phyloP scores from a whole-genome alignment of 2,329 filamentous ascomycete species.

The Tolypocladium sp. region DNA sequence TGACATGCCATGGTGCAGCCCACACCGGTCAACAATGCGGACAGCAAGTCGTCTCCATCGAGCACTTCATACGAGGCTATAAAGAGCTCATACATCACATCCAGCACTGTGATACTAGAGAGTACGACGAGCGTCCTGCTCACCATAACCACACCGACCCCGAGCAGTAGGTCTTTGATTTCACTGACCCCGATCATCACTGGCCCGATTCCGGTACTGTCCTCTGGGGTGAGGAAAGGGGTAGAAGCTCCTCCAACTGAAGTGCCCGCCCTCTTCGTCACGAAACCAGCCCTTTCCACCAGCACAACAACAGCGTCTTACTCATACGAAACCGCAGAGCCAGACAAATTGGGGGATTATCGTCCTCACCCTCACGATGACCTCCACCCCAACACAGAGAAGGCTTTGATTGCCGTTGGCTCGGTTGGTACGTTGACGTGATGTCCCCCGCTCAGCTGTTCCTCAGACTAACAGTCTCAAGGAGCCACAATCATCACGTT shows the following conservation, averaged over 20 bases:
- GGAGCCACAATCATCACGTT: conserved; percentile 35
- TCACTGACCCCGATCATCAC: conserved; percentile 1
- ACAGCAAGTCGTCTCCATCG: not conserved
- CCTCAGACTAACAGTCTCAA: not conserved
- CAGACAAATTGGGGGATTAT: not conserved
- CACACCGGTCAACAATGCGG: not conserved
- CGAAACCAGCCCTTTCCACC: not conserved
- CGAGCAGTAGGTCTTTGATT: not conserved
- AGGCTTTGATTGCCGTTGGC: conserved; percentile 10
- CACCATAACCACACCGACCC: not conserved
- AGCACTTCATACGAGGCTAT: not conserved
- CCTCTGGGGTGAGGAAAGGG: conserved; percentile 4
- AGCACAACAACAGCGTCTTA: not conserved
- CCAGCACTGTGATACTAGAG: not conserved
- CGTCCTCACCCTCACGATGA: not conserved
- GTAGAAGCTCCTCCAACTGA: not conserved
- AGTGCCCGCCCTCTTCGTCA: not conserved
- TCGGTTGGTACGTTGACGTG: conserved; percentile 8
- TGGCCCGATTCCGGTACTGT: not conserved
- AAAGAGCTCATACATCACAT: not conserved
- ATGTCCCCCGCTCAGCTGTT: not conserved
- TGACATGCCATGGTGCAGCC: not conserved
- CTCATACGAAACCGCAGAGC: not conserved
- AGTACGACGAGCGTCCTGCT: not conserved
- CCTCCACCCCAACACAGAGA: conserved; percentile 5